Percentiles rank a stretch among this genome's conserved stretches.
Conservation (phyloP, 2,329 filamentous ascomycete genomes). For the Colletotrichum tropicale region DNA sequence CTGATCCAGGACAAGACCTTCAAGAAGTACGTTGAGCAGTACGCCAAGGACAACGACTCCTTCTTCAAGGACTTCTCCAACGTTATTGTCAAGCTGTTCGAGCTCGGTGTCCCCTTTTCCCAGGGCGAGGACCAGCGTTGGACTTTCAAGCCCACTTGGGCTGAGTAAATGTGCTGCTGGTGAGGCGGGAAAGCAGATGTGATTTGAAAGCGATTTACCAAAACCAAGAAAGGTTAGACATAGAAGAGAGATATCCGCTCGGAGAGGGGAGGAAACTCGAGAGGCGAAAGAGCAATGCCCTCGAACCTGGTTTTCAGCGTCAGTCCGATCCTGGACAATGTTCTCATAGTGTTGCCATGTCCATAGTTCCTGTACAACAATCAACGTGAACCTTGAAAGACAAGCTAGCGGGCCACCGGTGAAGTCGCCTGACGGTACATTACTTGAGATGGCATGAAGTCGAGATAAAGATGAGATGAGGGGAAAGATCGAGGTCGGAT, state of each 20-base stretch:
- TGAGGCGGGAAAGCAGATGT: background rate
- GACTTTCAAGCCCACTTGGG: conserved; percentile 64
- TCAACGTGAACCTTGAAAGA: background rate
- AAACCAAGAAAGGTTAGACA: background rate
- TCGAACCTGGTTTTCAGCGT: background rate
- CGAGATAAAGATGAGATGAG: conserved; percentile 9
- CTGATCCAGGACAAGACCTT: conserved; percentile 89
- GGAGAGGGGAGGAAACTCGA: background rate
- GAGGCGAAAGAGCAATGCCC: background rate
- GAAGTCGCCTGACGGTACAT: background rate
- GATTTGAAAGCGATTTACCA: background rate
- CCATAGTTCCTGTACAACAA: conserved; percentile 14
- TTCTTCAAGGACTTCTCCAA: conserved; percentile 95
- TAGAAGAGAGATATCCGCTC: conserved; percentile 15
- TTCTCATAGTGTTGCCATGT: conserved; percentile 1
- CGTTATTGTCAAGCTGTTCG: conserved; percentile 82
- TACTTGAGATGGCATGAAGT: background rate
- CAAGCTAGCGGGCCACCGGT: background rate
- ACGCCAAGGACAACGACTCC: conserved; percentile 85
- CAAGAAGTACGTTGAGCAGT: conserved; percentile 79
- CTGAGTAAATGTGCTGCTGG: background rate
- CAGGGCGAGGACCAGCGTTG: conserved; percentile 63
- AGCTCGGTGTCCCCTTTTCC: conserved; percentile 90
- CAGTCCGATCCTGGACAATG: conserved; percentile 2
- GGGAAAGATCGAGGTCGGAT: background rate